phyloP scores from a whole-genome alignment of 768 basidiomycete species.

The Leucogyrophana mollusca region DNA sequence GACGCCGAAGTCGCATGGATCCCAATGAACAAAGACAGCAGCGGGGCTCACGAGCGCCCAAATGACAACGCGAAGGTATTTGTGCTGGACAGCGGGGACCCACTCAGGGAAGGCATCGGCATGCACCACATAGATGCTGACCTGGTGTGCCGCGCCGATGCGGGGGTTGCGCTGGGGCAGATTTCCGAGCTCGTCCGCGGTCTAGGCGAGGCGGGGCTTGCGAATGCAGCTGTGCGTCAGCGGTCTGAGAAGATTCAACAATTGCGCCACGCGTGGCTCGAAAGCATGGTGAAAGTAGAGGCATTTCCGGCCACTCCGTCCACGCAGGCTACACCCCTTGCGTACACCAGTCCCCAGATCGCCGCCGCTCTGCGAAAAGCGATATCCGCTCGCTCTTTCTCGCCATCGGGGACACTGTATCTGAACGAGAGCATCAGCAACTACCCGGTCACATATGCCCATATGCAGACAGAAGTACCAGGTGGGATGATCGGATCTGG shows the following conservation, averaged over 20 bases:
- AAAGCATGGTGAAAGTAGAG: constrained; percentile 31
- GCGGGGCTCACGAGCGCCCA: constrained; percentile 33
- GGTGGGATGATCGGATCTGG: constrained; percentile 57
- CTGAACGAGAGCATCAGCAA: constrained; percentile 68
- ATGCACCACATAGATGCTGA: constrained; percentile 56
- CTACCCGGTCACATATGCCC: constrained; percentile 52
- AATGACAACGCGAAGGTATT: constrained; percentile 47
- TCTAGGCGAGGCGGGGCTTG: constrained; percentile 16
- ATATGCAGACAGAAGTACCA: constrained; percentile 50
- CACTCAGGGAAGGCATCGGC: constrained; percentile 49
- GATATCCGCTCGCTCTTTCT: constrained; percentile 30
- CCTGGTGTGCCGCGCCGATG: constrained; percentile 57
- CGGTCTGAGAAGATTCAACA: constrained; percentile 14
- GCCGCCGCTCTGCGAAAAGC: constrained; percentile 45
- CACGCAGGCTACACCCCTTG: constrained; percentile 8
- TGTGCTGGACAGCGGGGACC: constrained; percentile 61
- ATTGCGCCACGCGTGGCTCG: constrained; percentile 26
- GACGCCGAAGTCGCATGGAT: constrained; percentile 71
- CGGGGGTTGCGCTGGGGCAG: constrained; percentile 48
- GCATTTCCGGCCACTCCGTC: constrained; percentile 16
- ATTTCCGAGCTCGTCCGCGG: constrained; percentile 38
- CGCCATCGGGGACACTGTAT: constrained; percentile 42
- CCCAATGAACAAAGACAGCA: constrained; percentile 39
- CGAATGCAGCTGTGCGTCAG: constrained; percentile 10
- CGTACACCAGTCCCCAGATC: constrained; percentile 45